phyloP scores from a whole-genome alignment of 306 rosid species.

The Trifolium dubium region DNA sequence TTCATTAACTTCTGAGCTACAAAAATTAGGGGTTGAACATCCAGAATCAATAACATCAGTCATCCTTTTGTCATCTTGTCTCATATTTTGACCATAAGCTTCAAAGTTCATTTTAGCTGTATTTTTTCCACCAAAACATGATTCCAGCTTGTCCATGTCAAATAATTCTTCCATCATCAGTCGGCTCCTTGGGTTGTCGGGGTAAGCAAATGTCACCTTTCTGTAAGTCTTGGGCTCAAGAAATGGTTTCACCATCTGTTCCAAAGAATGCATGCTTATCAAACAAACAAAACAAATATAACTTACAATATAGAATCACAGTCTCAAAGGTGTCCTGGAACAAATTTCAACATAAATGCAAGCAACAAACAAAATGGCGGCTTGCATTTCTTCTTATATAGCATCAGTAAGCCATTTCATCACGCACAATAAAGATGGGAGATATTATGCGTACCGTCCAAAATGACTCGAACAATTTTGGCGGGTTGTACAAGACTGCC shows the following conservation, averaged over 20 bases:
- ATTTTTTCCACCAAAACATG: conserved; percentile 67
- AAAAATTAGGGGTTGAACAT: conserved; percentile 43
- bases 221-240: conserved; percentile 67
- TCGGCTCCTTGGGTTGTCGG: conserved; percentile 62
- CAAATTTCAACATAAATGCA: neutral
- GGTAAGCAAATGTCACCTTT: conserved; percentile 74
- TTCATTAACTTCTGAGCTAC: conserved; percentile 31
- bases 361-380: too few relatives aligned
- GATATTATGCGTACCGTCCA: conserved; percentile 67
- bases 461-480: conserved; percentile 83
- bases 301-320: neutral
- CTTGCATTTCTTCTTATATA: neutral
- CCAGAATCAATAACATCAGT: conserved; percentile 42
- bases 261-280: conserved; percentile 26
- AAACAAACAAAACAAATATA: conserved; percentile 11
- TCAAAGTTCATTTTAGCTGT: conserved; percentile 50
- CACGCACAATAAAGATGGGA: conserved; percentile 15
- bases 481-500: conserved; percentile 83
- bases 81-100: conserved; percentile 61
- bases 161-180: conserved; percentile 69
- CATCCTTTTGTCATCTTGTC: conserved; percentile 63
- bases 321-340: too few relatives aligned
- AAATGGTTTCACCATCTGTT: conserved; percentile 83
- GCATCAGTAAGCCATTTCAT: conserved; percentile 2
- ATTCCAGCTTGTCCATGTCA: conserved; percentile 63